These are phyloP conservation scores for Leucocoprinus leucothites DNA, from an alignment of 768 basidiomycete species.

Conservation along the genomic window DNA sequence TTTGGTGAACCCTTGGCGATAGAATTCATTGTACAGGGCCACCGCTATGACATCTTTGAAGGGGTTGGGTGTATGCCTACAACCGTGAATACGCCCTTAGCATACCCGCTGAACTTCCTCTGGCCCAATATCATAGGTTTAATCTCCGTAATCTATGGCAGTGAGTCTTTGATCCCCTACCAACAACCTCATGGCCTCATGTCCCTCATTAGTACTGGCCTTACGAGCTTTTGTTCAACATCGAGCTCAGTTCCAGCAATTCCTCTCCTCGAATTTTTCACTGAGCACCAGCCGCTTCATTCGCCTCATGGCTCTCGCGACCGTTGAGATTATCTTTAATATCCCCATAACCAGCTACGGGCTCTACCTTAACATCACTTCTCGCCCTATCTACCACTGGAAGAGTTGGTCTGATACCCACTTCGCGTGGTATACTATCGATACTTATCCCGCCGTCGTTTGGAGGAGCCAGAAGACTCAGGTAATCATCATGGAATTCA, in stretches of 20 bases:
- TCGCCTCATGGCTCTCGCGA: conserved; percentile 46
- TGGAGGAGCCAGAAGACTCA: conserved; percentile 30
- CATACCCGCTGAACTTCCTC: conserved; percentile 29
- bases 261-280: conserved; percentile 22
- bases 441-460: conserved; percentile 28
- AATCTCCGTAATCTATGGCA: conserved; percentile 10
- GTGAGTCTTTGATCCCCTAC: not conserved
- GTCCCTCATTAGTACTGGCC: conserved; percentile 24
- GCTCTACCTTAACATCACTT: conserved; percentile 25
- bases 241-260: conserved; percentile 34
- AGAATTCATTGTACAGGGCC: conserved; percentile 43
- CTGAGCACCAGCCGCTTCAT: conserved; percentile 47
- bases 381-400: conserved; percentile 33
- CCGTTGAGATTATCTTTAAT: conserved; percentile 34
- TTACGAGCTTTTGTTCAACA: conserved; percentile 31
- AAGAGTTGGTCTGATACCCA: conserved; percentile 52
- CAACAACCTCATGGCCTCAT: no score
- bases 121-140: conserved; percentile 13
- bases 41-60: conserved; percentile 46
- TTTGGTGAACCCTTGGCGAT: no score
- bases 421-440: conserved; percentile 33
- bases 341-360: conserved; percentile 32
- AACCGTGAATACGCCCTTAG: conserved; percentile 27
- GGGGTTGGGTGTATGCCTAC: conserved; percentile 39
- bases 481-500: conserved; percentile 27